A percentile compares a stretch with the other conserved stretches of the same genome.
Conservation (phyloP, 2,329 filamentous ascomycete species). For the Ceratocystis huliohia region DNA sequence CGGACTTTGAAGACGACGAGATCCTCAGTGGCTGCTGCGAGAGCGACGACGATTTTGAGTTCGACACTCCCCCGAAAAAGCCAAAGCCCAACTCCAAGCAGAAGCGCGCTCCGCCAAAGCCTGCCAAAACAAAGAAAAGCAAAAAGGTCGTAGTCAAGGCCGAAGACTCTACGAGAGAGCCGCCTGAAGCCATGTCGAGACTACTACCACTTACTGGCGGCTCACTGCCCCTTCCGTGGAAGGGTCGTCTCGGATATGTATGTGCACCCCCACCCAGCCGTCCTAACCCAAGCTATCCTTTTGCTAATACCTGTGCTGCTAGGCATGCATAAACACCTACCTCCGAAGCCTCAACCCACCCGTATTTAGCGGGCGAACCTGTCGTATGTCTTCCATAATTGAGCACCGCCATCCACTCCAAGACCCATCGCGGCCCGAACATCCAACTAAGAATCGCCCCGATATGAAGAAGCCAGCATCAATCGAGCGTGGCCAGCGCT, state of each 20-base stretch:
- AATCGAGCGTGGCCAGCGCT: slow-evolving; percentile 52
- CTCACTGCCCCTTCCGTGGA: slow-evolving; percentile 18
- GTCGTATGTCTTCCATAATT: slow-evolving; percentile 77
- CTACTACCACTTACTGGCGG: slow-evolving; percentile 17
- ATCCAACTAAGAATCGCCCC: slow-evolving; percentile 73
- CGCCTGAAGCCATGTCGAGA: slow-evolving; percentile 12
- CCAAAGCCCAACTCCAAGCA: background rate
- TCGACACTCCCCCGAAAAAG: background rate
- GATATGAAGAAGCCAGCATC: slow-evolving; percentile 60
- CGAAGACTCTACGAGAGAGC: background rate
- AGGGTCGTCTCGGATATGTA: slow-evolving; percentile 21
- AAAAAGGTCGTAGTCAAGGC: background rate
- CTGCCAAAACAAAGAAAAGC: slow-evolving; percentile 8
- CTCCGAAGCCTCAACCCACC: slow-evolving; percentile 68
- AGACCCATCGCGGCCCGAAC: slow-evolving; percentile 63
- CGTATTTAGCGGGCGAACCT: slow-evolving; percentile 83
- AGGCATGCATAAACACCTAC: slow-evolving; percentile 88
- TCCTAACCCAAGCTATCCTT: background rate
- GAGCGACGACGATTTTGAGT: slow-evolving; percentile 16
- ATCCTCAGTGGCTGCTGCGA: slow-evolving; percentile 14
- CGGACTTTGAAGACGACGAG: slow-evolving; percentile 16
- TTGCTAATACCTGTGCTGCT: background rate
- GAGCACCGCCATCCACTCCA: slow-evolving; percentile 74
- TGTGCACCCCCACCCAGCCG: background rate
- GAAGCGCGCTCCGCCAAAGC: background rate